A percentile compares a stretch with the other conserved stretches of the same genome.
These are phyloP conservation scores for Rhodocollybia butyracea DNA, from an alignment of 768 basidiomycete species.

Conservation along the genomic window DNA sequence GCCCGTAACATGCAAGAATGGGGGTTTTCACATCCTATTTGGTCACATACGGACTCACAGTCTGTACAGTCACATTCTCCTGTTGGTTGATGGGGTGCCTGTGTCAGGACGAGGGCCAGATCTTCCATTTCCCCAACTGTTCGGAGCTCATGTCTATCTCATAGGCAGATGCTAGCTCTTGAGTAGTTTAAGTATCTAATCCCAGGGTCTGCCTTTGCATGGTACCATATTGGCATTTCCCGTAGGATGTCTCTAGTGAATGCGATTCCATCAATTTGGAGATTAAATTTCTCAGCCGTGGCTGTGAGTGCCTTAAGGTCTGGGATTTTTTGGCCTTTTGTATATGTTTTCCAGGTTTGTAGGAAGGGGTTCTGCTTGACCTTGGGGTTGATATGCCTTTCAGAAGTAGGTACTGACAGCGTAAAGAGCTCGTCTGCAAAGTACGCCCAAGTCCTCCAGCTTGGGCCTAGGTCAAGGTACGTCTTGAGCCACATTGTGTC, in stretches of 20 bases:
- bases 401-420: not conserved
- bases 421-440: slow-evolving; percentile 23
- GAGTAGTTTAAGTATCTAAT: no score
- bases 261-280: no score
- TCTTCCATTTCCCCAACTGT: slow-evolving; percentile 6
- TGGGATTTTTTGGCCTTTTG: slow-evolving; percentile 11
- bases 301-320: slow-evolving; percentile 15
- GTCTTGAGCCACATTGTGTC: slow-evolving; percentile 18
- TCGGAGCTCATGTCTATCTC: no score
- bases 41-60: not conserved
- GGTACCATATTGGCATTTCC: no score
- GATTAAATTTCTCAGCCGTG: no score
- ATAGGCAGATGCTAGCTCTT: no score
- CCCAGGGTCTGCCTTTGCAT: no score
- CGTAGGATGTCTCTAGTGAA: no score
- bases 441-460: slow-evolving; percentile 22
- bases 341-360: slow-evolving; percentile 23
- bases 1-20: slow-evolving; percentile 13
- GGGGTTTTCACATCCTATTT: slow-evolving; percentile 13
- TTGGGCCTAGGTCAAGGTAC: slow-evolving; percentile 14
- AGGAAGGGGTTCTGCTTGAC: slow-evolving; percentile 18
- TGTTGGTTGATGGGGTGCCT: slow-evolving; percentile 10
- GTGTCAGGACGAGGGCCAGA: slow-evolving; percentile 14
- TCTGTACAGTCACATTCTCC: not conserved
- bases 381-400: not conserved